phyloP scores from a whole-genome alignment of 202 grass and related monocot genomes.

The Miscanthus sacchariflorus region DNA sequence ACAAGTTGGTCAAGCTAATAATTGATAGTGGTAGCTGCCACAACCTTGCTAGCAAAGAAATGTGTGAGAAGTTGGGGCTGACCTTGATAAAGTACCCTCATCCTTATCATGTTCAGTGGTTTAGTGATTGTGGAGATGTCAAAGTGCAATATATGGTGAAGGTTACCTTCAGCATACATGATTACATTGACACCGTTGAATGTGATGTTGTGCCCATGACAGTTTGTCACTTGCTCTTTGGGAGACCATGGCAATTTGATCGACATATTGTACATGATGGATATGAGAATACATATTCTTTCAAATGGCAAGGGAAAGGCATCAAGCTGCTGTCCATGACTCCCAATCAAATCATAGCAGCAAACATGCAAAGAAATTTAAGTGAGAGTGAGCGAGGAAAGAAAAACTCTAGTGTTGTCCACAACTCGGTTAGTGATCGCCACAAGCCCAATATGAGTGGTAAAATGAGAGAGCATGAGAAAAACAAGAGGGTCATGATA shows the following conservation, averaged over 20 bases:
- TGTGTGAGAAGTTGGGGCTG: neutral
- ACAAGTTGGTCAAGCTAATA: neutral
- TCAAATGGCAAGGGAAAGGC: neutral
- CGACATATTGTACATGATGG: neutral
- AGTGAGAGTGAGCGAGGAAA: neutral
- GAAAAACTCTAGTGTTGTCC: neutral
- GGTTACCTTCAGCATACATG: neutral
- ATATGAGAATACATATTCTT: neutral
- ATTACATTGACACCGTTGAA: neutral
- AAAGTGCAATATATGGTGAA: constrained; percentile 17
- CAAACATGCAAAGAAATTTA: neutral
- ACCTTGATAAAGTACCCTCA: neutral
- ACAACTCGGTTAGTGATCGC: neutral
- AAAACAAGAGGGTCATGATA: neutral
- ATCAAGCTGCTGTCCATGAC: neutral
- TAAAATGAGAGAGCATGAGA: neutral
- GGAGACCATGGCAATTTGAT: neutral
- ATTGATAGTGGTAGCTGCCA: neutral
- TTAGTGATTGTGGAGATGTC: neutral
- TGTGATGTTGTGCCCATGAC: neutral
- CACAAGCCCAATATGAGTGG: neutral
- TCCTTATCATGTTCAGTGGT: neutral
- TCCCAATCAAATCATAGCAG: neutral
- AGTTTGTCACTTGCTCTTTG: neutral
- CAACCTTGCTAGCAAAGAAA: neutral